Base-by-base conservation (phyloP, 805 yeast genomes). In the Monosporozyma siamensis region DNA sequence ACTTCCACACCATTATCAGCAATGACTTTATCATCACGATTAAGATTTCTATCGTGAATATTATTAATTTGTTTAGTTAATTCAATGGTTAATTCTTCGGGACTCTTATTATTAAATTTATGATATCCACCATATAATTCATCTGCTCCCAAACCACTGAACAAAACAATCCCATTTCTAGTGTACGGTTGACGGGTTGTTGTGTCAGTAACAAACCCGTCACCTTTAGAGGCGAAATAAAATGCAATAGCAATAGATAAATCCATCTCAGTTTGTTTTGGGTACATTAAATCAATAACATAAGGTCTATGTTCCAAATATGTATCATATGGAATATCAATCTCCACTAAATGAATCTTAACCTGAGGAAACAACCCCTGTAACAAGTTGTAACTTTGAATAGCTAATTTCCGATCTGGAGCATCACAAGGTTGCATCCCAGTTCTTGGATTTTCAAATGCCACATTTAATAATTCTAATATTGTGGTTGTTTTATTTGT, bases 61-160 rank as follows among this genome's bases (percentile, higher is more conserved):
- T 86, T 74, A 18, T 72, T 69, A 24, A 92, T 77, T 54, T 92
- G 97, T 41, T 70, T 64, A 12, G 72, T 71, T 34, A 92, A 67
- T 53, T 87, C 95, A 2, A 59, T 58, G 0, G 70, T 66, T 12
- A 92, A 66, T 22, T 69, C 68, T 0, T 52, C 57, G 24, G 70
- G 67, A 1, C 69, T 64, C 31, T 63, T 61, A 26, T 66, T 65
- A 12, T 62, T 80, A 52, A 92, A 94, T 36, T 97, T 71, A 18
- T 95, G 84, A 59, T 92, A 92, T 0, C 99, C 99, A 0, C 95
- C 99, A 67, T 84, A 89, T 15, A 92, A 64, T 61, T 92, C 99
- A 64, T 92, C 99, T 0, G 98, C 98, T 1, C 99, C 99, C 10
- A 92, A 68, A 0, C 99, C 99, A 42, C 95, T 85, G 27, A 92